phyloP scores from a whole-genome alignment of 2,329 filamentous ascomycete genomes.

The Fusarium compactum region DNA sequence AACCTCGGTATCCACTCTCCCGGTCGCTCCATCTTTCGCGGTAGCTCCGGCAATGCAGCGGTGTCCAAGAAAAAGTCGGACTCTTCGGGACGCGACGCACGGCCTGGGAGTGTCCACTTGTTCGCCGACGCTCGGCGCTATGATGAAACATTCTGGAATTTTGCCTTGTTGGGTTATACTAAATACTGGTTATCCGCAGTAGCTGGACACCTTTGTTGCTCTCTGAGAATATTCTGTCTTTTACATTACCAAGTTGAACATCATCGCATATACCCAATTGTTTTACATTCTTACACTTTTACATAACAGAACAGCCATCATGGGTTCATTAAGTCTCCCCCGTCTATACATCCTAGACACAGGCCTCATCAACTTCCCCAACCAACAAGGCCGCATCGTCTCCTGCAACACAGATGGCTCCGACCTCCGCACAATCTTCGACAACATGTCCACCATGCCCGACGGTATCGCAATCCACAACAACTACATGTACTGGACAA shows the following conservation, averaged over 20 bases:
- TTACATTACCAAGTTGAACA: too few relatives aligned
- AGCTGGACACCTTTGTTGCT: neutral
- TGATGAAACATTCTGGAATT: constrained; percentile 6
- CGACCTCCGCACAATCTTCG: neutral
- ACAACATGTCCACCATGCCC: constrained; percentile 7
- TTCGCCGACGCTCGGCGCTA: neutral
- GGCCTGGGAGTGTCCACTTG: neutral
- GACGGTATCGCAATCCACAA: constrained; percentile 1
- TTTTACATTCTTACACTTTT: too few relatives aligned
- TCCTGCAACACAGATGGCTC: constrained; percentile 11
- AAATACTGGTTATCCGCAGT: neutral
- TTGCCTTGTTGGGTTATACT: neutral
- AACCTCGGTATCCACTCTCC: neutral
- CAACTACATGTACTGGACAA: constrained; percentile 15
- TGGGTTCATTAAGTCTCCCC: neutral
- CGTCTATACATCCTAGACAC: constrained; percentile 14
- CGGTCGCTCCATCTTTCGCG: neutral
- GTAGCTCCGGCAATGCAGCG: neutral
- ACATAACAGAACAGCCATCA: neutral
- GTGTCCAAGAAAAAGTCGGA: neutral
- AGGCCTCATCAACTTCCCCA: constrained; percentile 1
- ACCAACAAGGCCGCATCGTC: neutral
- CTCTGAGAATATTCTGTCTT: too few relatives aligned
- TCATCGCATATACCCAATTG: too few relatives aligned
- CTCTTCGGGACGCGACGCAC: neutral